A percentile compares a stretch with the other conserved stretches of the same genome.
Evolutionary conservation across 192 early-diverging fungal genomes (phyloP).

Genomic region (Backusella sp.): DNA sequence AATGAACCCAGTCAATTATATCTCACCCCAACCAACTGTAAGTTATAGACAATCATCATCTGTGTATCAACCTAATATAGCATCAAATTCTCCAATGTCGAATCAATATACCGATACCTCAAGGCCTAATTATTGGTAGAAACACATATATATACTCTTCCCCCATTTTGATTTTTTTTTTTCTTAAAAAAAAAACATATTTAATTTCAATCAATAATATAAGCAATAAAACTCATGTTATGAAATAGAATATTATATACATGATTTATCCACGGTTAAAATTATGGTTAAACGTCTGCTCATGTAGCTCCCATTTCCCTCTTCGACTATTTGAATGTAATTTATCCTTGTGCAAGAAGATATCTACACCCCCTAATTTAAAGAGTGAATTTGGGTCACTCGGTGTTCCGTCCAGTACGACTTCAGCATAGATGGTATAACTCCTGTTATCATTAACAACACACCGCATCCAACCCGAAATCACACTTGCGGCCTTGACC

Average conservation of each 20-base stretch:
- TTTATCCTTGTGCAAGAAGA: neutral
- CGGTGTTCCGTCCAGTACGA: conserved; percentile 49
- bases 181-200: neutral
- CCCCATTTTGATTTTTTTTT: neutral
- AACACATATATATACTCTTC: neutral
- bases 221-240: neutral
- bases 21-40: neutral
- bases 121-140: neutral
- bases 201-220: neutral
- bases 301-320: conserved; percentile 87
- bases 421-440: conserved; percentile 79
- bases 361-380: neutral
- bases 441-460: conserved; percentile 87
- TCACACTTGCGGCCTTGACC: conserved; percentile 81
- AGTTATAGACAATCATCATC: conserved; percentile 4
- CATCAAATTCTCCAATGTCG: neutral
- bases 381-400: conserved; percentile 35
- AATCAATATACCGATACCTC: neutral
- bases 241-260: neutral
- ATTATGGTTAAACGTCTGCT: conserved; percentile 83
- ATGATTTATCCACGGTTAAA: conserved; percentile 43
- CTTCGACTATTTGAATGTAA: conserved; percentile 42
- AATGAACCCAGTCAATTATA: neutral
- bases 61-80: neutral
- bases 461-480: conserved; percentile 83